These are phyloP conservation scores for Sporothrix variecibatus DNA, from an alignment of 2,329 filamentous ascomycete genomes.

Conservation along the genomic window DNA sequence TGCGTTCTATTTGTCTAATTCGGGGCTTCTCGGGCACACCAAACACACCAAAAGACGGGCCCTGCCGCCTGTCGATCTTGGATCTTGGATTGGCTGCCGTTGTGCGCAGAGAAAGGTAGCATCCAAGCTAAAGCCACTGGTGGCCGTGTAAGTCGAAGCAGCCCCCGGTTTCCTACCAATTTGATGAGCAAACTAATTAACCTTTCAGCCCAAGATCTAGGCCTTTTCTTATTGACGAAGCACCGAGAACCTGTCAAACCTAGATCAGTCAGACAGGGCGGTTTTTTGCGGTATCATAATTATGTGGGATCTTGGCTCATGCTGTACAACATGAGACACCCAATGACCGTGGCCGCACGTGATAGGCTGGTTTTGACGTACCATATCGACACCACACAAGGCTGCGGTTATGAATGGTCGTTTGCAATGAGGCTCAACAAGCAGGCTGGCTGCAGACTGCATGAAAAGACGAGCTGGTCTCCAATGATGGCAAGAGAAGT, in stretches of 20 bases:
- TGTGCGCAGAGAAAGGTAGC: not conserved
- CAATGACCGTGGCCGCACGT: not conserved
- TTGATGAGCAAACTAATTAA: not conserved
- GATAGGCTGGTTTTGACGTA: not conserved
- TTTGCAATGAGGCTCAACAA: not conserved
- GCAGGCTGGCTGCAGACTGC: not conserved
- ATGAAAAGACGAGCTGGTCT: not conserved
- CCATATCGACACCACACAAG: not conserved
- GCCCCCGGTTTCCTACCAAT: no score
- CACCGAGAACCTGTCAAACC: not conserved
- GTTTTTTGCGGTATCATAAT: not conserved
- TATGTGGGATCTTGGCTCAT: not conserved
- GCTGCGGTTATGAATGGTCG: not conserved
- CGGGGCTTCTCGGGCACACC: constrained; percentile 14
- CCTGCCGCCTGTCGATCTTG: constrained; percentile 17
- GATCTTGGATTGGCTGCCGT: not conserved
- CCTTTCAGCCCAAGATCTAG: no score
- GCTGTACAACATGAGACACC: not conserved
- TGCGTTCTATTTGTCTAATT: not conserved
- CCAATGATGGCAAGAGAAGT: not conserved
- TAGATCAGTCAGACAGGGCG: not conserved
- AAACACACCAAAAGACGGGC: not conserved
- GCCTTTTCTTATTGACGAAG: not conserved
- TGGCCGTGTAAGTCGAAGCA: not conserved
- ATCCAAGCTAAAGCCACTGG: not conserved